Evolutionary conservation across 306 rosid genomes (phyloP), one percentile per base, ranked within the genome.

Genomic region (Dryas drummondii): DNA sequence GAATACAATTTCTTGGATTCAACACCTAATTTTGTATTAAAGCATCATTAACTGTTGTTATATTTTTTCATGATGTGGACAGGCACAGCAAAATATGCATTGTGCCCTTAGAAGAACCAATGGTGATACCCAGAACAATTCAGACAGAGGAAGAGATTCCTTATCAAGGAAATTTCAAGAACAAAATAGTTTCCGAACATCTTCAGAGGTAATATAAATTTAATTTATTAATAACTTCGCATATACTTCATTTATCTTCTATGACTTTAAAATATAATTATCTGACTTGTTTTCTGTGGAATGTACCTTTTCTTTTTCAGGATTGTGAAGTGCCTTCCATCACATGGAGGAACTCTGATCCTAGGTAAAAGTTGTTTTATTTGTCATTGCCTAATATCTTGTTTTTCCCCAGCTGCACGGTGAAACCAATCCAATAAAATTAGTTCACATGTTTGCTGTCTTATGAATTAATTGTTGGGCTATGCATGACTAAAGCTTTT

Each of bases 61-160:
- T 58, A 66, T 51, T 61, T n/a, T 71, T 64, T 76, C 41, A 65
- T 60, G 47, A 61, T 12, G 49, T 78, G 79, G 74, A 80, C 84
- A 88, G 87, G 88, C 79, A 65, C 81, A 84, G 80, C 55, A 60
- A 75, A 90, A 89, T 85, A 90, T 92, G 96, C 89, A 79, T 78
- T 83, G 88, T 80, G 82, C 80, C 82, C 81, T 75, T 84, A 82
- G 60, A 77, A 73, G 83, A 76, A 72, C 70, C 73, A 83, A 78
- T 71, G 80, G 82, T 62, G 90, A 83, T 76, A 62, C 76, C 74
- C 81, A 68, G 50, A 79, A 84, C 78, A 80, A 70, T 85, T 79
- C 81, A 59, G 84, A 80, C 64, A 76, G 76, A 41, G 74, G 82
- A 83, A 88, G 82, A 76, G 80, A 80, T 56, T 78, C 84, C 65